Evolutionary conservation across 2,329 filamentous ascomycete species (phyloP), one percentile per base, ranked within the genome.

Genomic region (Ceratocystis smalleyi): DNA sequence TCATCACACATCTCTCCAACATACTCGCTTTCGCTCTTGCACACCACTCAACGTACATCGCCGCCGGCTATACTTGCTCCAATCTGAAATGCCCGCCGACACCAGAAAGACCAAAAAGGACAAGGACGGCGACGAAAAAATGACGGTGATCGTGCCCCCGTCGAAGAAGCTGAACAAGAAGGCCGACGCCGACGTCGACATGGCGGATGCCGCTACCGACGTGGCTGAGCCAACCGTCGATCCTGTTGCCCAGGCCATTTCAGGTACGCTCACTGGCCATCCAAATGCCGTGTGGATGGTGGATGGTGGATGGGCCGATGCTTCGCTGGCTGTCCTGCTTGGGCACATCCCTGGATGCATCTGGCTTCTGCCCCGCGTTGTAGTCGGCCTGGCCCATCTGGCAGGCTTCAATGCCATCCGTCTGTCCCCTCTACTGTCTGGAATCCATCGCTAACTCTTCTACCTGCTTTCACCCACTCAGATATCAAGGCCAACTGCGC

Each of bases 401-500:
- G 19, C 22, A 27, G 22, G 47, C 47, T 51, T 27, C 15, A 10
- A 4, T 51, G 15, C 15, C 22, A 27, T 15, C 22, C 27, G 10
- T 40, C 54, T 30, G 5, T 19, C 19, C 7, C 54, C n/a, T 15
- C 15, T 40, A 62, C 12, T 32, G 17, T 40, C 22, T 2, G 10
- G 15, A 61, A 62, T 51, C 19, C 30, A 6, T 59, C 2, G 65
- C 70, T 72, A 64, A 72, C 67, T 47, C 59, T 47, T 49, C n/a
- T 32, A 40, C 43, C 35, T 68, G n/a, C n/a, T n/a, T n/a, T n/a
- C n/a, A n/a, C n/a, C 30, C 27, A 61, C 65, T 47, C 73, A 97
- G 94, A 96, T 75, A 95, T 99, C 78, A 94, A 91, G 77, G 86
- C 83, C 80, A 96, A 95, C 77, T 96, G 96, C 73, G 83, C 84